These are phyloP conservation scores for Apophysomyces trapeziformis DNA, from an alignment of 371 early-diverging fungal species.

Conservation along the genomic window DNA sequence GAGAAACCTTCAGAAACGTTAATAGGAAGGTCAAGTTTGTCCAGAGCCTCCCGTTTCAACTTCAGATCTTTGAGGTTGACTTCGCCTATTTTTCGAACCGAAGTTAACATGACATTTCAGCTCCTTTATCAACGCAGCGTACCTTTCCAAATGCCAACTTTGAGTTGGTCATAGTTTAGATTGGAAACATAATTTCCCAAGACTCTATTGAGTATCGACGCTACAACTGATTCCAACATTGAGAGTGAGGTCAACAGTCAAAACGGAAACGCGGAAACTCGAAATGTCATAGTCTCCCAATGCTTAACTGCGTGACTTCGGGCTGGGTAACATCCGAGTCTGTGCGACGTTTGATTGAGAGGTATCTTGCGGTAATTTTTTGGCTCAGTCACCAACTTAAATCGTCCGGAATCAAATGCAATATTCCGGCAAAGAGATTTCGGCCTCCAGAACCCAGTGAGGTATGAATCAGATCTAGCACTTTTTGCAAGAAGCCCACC, in stretches of 20 bases:
- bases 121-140: constrained; percentile 10
- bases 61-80: constrained; percentile 80
- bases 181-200: constrained; percentile 89
- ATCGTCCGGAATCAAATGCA: too few relatives aligned
- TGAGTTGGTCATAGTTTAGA: constrained; percentile 85
- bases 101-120: not conserved
- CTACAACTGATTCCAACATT: constrained; percentile 83
- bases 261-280: too few relatives aligned
- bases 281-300: too few relatives aligned
- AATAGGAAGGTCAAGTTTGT: constrained; percentile 85
- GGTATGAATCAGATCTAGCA: too few relatives aligned
- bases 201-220: constrained; percentile 76
- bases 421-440: too few relatives aligned
- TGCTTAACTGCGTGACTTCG: too few relatives aligned
- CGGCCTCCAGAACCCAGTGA: too few relatives aligned
- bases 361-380: too few relatives aligned
- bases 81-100: constrained; percentile 61
- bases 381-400: too few relatives aligned
- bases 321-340: too few relatives aligned
- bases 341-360: too few relatives aligned
- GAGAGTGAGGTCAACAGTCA: constrained; percentile 24
- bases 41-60: constrained; percentile 77
- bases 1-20: constrained; percentile 77
- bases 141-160: constrained; percentile 89
- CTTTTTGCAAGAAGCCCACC: too few relatives aligned